Percentiles rank a stretch among this genome's conserved stretches.
phyloP scores from a whole-genome alignment of 2,329 filamentous ascomycete genomes.

The Paraphaeosphaeria sporulosa region DNA sequence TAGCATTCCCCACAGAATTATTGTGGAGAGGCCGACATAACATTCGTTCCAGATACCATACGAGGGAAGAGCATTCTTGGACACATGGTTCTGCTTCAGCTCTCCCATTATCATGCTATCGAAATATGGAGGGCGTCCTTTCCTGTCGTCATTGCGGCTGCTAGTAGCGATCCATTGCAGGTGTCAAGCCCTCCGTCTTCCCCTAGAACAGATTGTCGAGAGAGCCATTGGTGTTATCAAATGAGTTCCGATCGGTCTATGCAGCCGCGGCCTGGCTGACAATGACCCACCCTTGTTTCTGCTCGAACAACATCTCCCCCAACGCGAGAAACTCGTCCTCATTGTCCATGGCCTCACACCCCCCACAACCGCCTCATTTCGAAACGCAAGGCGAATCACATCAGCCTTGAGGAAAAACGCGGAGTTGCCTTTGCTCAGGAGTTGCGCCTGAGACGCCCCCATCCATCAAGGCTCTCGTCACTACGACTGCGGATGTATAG shows the following conservation, averaged over 20 bases:
- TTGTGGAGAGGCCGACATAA: neutral
- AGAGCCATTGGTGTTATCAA: neutral
- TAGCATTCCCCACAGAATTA: neutral
- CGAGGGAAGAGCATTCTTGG: too few species aligned
- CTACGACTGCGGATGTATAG: too few species aligned
- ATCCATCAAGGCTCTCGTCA: too few species aligned
- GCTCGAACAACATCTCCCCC: neutral
- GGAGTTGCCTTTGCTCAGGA: too few species aligned
- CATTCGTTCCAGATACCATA: too few species aligned
- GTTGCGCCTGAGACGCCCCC: too few species aligned
- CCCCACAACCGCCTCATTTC: slow-evolving; percentile 4
- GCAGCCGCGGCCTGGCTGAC: too few species aligned
- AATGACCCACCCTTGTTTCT: neutral
- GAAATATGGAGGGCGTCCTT: neutral
- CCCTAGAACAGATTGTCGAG: neutral
- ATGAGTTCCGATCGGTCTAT: neutral
- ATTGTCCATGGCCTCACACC: neutral
- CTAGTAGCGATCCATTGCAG: neutral
- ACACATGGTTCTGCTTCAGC: neutral
- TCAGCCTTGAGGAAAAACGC: too few species aligned
- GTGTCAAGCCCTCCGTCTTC: neutral
- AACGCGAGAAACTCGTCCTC: slow-evolving; percentile 6
- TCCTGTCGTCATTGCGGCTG: neutral
- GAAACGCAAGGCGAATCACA: slow-evolving; percentile 1
- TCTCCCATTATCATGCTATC: neutral